These are phyloP conservation scores for Phlebiopsis gigantea DNA, from an alignment of 768 basidiomycete genomes.

Conservation along the genomic window DNA sequence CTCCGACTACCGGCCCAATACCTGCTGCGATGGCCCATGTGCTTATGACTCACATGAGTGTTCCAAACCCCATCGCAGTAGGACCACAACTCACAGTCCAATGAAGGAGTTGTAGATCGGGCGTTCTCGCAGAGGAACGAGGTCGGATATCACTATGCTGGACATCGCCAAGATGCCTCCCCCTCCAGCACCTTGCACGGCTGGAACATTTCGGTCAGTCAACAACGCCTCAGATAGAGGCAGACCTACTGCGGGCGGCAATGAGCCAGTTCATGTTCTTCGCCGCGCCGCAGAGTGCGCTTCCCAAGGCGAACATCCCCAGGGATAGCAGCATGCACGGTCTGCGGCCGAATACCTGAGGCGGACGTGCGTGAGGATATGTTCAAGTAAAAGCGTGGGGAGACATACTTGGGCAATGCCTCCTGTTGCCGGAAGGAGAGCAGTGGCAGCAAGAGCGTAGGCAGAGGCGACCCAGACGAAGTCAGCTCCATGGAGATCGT, in stretches of 20 bases:
- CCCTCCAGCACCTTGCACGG: conserved; percentile 22
- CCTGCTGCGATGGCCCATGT: conserved; percentile 16
- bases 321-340: conserved; percentile 20
- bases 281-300: conserved; percentile 31
- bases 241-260: conserved; percentile 26
- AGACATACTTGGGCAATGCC: conserved; percentile 16
- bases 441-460: conserved; percentile 30
- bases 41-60: no score
- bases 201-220: conserved; percentile 6
- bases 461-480: conserved; percentile 30
- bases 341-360: conserved; percentile 25
- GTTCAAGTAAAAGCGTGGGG: neutral
- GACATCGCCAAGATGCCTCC: conserved; percentile 22
- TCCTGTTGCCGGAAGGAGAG: conserved; percentile 28
- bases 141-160: conserved; percentile 30
- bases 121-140: conserved; percentile 30
- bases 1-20: conserved; percentile 23
- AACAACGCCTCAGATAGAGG: neutral
- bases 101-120: conserved; percentile 27
- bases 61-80: no score
- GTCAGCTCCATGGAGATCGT: conserved; percentile 21
- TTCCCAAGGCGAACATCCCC: conserved; percentile 27
- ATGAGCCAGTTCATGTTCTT: conserved; percentile 31
- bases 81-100: conserved; percentile 20
- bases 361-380: no score